phyloP scores from a whole-genome alignment of 176 grass and related monocot species.

The Dactylis glomerata region DNA sequence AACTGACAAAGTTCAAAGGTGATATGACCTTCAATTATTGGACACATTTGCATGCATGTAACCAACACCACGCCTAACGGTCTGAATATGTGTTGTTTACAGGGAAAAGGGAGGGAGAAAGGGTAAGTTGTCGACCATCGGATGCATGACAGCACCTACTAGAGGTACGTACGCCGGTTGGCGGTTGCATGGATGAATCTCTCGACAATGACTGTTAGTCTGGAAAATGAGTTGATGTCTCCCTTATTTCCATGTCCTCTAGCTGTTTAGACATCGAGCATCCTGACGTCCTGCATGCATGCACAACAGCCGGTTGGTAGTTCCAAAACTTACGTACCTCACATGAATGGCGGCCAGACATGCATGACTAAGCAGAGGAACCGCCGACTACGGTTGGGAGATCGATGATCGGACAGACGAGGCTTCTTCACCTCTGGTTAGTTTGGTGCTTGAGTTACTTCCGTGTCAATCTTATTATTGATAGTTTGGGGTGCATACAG shows the following conservation, averaged over 20 bases:
- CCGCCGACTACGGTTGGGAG: no score
- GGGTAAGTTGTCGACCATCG: neutral
- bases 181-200: neutral
- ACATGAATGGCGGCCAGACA: no score
- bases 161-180: no score
- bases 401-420: no score
- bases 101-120: neutral
- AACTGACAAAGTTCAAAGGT: neutral
- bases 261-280: neutral
- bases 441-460: no score
- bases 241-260: neutral
- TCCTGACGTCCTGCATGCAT: neutral
- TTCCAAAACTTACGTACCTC: no score
- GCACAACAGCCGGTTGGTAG: neutral
- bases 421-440: no score
- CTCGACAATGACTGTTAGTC: neutral
- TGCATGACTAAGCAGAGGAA: no score
- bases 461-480: no score
- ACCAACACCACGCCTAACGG: neutral
- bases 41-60: neutral
- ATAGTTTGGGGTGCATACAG: no score
- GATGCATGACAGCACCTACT: no score
- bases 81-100: neutral
- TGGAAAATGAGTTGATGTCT: neutral
- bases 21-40: conserved; percentile 27